Evolutionary conservation across 1,284 basidiomycete species (phyloP).

Genomic region (Tremellales sp.): DNA sequence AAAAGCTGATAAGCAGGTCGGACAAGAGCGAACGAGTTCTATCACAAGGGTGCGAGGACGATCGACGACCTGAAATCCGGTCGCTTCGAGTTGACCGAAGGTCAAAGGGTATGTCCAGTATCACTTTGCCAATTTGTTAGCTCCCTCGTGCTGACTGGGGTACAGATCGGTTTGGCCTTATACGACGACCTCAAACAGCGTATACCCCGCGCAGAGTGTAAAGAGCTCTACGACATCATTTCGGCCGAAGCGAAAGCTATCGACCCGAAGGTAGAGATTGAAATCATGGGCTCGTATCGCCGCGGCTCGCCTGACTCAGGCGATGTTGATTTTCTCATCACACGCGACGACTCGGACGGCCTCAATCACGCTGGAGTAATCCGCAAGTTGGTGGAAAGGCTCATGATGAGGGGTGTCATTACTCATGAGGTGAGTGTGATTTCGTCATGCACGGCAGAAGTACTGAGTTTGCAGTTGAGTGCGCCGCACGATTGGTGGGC

Average conservation of each 20-base stretch:
- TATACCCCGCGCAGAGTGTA: slow-evolving; percentile 79
- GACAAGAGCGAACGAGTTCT: slow-evolving; percentile 65
- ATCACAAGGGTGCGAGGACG: slow-evolving; percentile 67
- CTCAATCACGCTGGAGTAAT: slow-evolving; percentile 62
- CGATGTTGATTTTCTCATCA: slow-evolving; percentile 85
- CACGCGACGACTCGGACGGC: slow-evolving; percentile 66
- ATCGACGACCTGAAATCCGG: slow-evolving; percentile 64
- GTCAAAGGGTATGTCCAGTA: slow-evolving; percentile 54
- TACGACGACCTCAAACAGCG: slow-evolving; percentile 68
- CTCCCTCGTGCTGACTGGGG: not conserved
- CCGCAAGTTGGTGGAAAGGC: slow-evolving; percentile 54
- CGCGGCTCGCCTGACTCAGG: slow-evolving; percentile 74
- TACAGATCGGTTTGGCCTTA: slow-evolving; percentile 63
- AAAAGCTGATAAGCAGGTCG: slow-evolving; percentile 7
- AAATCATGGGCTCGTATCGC: slow-evolving; percentile 87
- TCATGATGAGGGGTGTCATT: slow-evolving; percentile 61
- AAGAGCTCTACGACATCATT: slow-evolving; percentile 66
- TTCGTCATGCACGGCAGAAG: not conserved
- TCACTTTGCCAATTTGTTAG: not conserved
- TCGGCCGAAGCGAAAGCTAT: slow-evolving; percentile 63
- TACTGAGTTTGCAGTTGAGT: slow-evolving; percentile 25
- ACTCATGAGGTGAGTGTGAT: slow-evolving; percentile 62
- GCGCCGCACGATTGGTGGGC: slow-evolving; percentile 60
- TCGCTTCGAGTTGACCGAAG: slow-evolving; percentile 59
- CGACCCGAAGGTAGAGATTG: slow-evolving; percentile 67